These are phyloP conservation scores for Elongisporangium undulatum DNA, from an alignment of 352 stramenopile species.

Conservation along the genomic window DNA sequence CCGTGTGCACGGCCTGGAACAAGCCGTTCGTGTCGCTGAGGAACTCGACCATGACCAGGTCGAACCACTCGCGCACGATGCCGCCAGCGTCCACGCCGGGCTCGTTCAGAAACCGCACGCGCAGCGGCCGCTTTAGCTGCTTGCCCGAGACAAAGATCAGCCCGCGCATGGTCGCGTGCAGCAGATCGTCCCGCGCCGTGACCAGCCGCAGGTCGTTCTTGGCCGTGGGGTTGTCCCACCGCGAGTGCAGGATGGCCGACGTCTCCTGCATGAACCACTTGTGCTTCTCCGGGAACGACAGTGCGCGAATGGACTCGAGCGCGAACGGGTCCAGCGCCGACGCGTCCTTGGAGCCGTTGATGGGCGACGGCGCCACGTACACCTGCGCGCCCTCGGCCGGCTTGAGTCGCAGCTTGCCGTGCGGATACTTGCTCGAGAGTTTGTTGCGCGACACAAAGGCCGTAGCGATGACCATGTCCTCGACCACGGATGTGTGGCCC, in stretches of 20 bases:
- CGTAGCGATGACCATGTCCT: conserved; percentile 25
- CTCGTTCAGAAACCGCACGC: conserved; percentile 72
- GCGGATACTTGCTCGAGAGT: conserved; percentile 11
- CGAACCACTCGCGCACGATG: conserved; percentile 80
- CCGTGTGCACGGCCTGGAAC: conserved; percentile 33
- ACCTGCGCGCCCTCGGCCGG: conserved; percentile 25
- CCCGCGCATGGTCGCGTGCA: conserved; percentile 21
- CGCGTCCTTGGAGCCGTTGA: not conserved
- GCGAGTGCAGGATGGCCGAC: conserved; percentile 29
- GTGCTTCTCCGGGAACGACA: conserved; percentile 51
- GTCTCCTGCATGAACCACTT: conserved; percentile 55
- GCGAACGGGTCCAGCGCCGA: conserved; percentile 15
- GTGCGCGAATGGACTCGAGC: conserved; percentile 25
- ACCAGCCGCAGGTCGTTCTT: conserved; percentile 21
- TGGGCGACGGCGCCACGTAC: conserved; percentile 12
- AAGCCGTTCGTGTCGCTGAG: conserved; percentile 38
- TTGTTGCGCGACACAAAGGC: conserved; percentile 34
- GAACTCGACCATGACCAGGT: conserved; percentile 40
- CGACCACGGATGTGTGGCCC: conserved; percentile 3
- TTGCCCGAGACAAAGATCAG: conserved; percentile 27
- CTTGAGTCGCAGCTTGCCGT: conserved; percentile 17
- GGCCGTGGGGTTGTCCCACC: conserved; percentile 23
- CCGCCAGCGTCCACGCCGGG: conserved; percentile 75
- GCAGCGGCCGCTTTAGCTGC: conserved; percentile 31
- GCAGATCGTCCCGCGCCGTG: conserved; percentile 29